These are phyloP conservation scores for Phytophthora hybrid DNA, from an alignment of 352 stramenopile species.

Conservation along the genomic window DNA sequence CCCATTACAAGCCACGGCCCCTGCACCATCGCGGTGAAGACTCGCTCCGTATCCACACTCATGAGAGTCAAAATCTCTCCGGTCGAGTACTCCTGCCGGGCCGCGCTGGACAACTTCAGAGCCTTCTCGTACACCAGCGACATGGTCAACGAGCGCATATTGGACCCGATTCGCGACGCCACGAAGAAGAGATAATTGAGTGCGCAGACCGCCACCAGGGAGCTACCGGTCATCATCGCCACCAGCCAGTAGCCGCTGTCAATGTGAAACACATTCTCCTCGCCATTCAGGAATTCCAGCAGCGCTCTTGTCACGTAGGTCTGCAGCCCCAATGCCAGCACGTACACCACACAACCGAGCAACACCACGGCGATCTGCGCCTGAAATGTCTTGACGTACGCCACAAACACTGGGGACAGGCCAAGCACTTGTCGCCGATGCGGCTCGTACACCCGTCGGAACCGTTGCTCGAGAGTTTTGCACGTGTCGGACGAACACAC, in stretches of 20 bases:
- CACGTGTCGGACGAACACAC: too few species aligned
- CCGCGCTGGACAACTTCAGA: constrained; percentile 65
- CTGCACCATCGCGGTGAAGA: constrained; percentile 39
- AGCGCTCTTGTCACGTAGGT: too few species aligned
- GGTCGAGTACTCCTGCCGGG: constrained; percentile 40
- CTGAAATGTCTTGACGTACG: too few species aligned
- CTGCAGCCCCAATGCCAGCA: too few species aligned
- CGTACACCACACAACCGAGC: too few species aligned
- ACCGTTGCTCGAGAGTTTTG: too few species aligned
- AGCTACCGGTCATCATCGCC: constrained; percentile 28
- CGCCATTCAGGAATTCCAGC: constrained; percentile 33
- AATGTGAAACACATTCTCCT: constrained; percentile 38
- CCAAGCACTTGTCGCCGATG: too few species aligned
- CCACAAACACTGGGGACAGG: too few species aligned
- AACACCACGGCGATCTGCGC: too few species aligned
- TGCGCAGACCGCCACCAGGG: constrained; percentile 25
- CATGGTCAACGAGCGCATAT: constrained; percentile 49
- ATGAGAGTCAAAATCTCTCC: constrained; percentile 52
- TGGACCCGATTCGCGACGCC: constrained; percentile 38
- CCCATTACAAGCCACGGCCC: constrained; percentile 38
- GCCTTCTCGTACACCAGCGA: constrained; percentile 51
- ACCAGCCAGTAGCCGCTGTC: constrained; percentile 35
- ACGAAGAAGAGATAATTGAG: constrained; percentile 49
- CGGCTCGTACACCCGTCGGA: too few species aligned
- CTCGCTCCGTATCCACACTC: constrained; percentile 43